A percentile compares a stretch with the other conserved stretches of the same genome.
phyloP scores from a whole-genome alignment of 768 basidiomycete species.

The Naganishia friedmannii region DNA sequence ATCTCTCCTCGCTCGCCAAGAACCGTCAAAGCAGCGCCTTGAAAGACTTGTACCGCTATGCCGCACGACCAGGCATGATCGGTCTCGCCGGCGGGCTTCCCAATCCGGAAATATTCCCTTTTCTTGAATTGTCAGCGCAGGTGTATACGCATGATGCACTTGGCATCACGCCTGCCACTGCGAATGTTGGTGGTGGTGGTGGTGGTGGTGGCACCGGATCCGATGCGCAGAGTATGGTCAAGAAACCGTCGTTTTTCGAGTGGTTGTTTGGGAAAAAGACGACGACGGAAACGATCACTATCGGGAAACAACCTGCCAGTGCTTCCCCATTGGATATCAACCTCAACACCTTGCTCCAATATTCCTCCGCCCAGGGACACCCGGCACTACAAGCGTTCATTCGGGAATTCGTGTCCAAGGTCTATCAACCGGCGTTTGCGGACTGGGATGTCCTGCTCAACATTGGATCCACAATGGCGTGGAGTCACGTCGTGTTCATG shows the following conservation, averaged over 20 bases:
- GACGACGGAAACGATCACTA: constrained; percentile 55
- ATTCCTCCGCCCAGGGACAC: constrained; percentile 62
- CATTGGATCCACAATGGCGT: constrained; percentile 54
- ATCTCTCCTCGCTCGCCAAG: constrained; percentile 62
- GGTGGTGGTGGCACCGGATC: constrained; percentile 5
- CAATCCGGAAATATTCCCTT: constrained; percentile 62
- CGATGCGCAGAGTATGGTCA: constrained; percentile 17
- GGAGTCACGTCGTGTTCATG: constrained; percentile 62
- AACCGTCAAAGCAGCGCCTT: constrained; percentile 61
- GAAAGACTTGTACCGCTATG: constrained; percentile 67
- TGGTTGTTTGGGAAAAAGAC: constrained; percentile 53
- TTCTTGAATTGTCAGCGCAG: constrained; percentile 62
- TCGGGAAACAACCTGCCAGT: constrained; percentile 60
- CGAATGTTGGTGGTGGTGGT: constrained; percentile 14
- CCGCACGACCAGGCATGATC: constrained; percentile 58
- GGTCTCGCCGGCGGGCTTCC: constrained; percentile 72
- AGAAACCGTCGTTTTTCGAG: constrained; percentile 39
- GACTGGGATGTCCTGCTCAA: constrained; percentile 60
- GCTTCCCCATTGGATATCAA: constrained; percentile 57
- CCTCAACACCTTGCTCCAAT: constrained; percentile 68
- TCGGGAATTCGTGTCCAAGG: constrained; percentile 59
- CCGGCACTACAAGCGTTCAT: constrained; percentile 62
- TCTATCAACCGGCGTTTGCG: constrained; percentile 58
- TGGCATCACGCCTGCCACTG: constrained; percentile 53
- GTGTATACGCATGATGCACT: constrained; percentile 59